phyloP scores from a whole-genome alignment of 768 basidiomycete species.

The Naganishia vaughanmartiniae region DNA sequence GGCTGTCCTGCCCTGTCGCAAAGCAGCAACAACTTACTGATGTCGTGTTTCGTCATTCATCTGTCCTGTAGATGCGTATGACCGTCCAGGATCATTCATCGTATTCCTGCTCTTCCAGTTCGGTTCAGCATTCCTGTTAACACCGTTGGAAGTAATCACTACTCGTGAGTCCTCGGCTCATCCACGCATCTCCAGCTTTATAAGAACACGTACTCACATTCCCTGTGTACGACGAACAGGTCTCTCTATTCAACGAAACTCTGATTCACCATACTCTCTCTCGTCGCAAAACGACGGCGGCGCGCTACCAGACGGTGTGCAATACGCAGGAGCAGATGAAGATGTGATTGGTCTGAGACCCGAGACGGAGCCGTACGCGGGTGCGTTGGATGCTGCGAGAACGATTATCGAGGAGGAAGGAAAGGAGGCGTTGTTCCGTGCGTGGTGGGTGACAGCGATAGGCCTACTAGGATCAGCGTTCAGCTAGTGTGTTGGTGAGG shows the following conservation, averaged over 20 bases:
- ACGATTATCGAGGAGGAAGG: constrained; percentile 51
- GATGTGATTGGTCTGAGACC: constrained; percentile 52
- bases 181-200: background rate
- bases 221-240: background rate
- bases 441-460: constrained; percentile 50
- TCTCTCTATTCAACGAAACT: constrained; percentile 48
- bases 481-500: background rate
- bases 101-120: constrained; percentile 49
- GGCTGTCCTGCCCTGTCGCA: background rate
- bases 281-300: constrained; percentile 28
- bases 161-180: constrained; percentile 33
- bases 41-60: constrained; percentile 17
- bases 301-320: constrained; percentile 42
- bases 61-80: constrained; percentile 3
- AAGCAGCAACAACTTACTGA: background rate
- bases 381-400: constrained; percentile 41
- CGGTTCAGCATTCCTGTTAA: constrained; percentile 45
- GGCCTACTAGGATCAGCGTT: constrained; percentile 37
- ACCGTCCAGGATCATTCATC: constrained; percentile 38
- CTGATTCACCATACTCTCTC: constrained; percentile 32
- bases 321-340: constrained; percentile 48
- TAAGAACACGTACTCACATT: background rate
- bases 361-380: constrained; percentile 50
- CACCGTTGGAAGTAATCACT: constrained; percentile 49
- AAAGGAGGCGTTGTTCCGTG: constrained; percentile 45